Conservation (phyloP, 306 rosid species). For the Lathyrus tuberosus region DNA sequence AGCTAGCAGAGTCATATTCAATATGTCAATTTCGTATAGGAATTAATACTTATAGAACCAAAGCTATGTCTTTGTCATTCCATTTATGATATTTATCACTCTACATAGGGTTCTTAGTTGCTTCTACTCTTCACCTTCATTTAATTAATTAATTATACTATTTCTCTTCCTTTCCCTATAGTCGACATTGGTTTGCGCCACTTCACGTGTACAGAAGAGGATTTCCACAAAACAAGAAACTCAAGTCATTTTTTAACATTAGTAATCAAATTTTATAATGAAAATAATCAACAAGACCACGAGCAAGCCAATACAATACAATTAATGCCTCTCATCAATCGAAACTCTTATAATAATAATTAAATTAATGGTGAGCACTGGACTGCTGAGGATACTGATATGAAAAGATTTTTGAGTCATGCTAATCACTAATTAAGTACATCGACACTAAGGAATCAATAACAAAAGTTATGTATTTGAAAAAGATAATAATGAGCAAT, state of each 20-base stretch:
- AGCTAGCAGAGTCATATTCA: conserved; percentile 12
- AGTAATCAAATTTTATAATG: not conserved
- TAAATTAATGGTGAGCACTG: not conserved
- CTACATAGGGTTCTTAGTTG: not conserved
- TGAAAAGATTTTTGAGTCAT: conserved; percentile 1
- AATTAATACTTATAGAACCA: conserved; percentile 10
- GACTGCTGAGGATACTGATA: not conserved
- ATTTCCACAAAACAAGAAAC: conserved; percentile 40
- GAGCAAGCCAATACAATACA: conserved; percentile 42
- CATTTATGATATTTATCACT: conserved; percentile 4
- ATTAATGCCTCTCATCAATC: conserved; percentile 34
- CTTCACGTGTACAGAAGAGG: conserved; percentile 52
- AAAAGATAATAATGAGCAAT: not conserved
- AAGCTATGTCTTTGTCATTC: conserved; percentile 28
- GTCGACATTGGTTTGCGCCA: conserved; percentile 42
- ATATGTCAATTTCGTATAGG: not conserved
- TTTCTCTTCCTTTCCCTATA: not conserved
- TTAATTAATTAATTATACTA: not conserved
- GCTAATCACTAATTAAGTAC: conserved; percentile 7
- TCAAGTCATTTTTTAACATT: conserved; percentile 31
- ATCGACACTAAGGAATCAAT: conserved; percentile 14
- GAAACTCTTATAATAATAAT: conserved; percentile 18
- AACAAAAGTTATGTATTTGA: not conserved
- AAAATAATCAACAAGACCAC: conserved; percentile 31
- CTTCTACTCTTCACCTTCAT: conserved; percentile 23